Evolutionary conservation across 768 basidiomycete species (phyloP), one percentile per base, ranked within the genome.

Genomic region (Lepiota venenata): DNA sequence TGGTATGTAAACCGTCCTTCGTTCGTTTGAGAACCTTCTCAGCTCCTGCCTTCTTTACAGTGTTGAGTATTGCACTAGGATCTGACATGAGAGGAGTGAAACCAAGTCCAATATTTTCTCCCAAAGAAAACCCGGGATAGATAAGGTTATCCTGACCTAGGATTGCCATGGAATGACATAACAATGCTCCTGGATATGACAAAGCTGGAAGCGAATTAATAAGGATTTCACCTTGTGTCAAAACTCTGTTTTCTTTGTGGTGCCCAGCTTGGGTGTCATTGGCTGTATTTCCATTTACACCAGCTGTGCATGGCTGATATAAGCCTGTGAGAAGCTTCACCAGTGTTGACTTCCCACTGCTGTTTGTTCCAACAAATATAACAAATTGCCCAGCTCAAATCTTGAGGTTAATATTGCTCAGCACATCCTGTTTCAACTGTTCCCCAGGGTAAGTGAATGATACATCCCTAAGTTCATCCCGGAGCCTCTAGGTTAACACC

Each of bases 281-380:
- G n/a, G n/a, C n/a, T n/a, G n/a, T n/a, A n/a, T n/a, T n/a, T n/a
- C n/a, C n/a, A n/a, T n/a, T 32, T 76, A 66, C 14, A 76, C 50
- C 15, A 3, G 3, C 36, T 8, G 27, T 18, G 12, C 25, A 10
- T 6, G 68, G 64, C 47, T 75, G 69, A 56, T 71, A 74, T 4
- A 74, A 53, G 0, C 74, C 64, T 3, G 70, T 63, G 21, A 77
- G 55, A 8, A 77, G 58, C 37, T 74, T 74, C 2, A 77, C 60
- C 27, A 75, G 48, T 11, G 72, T 72, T 1, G 69, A 67, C 50
- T 74, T 75, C 6, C 73, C 75, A 53, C 67, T 66, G 2, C 75
- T 74, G 51, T 76, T 77, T 4, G 60, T 59, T 12, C 75, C 75
- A 7, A 77, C 75, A 16, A n/a, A n/a, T n/a, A n/a, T n/a, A n/a